A percentile compares a stretch with the other conserved stretches of the same genome.
phyloP scores from a whole-genome alignment of 75 land plant species.

The Isoetes taiwanensis region DNA sequence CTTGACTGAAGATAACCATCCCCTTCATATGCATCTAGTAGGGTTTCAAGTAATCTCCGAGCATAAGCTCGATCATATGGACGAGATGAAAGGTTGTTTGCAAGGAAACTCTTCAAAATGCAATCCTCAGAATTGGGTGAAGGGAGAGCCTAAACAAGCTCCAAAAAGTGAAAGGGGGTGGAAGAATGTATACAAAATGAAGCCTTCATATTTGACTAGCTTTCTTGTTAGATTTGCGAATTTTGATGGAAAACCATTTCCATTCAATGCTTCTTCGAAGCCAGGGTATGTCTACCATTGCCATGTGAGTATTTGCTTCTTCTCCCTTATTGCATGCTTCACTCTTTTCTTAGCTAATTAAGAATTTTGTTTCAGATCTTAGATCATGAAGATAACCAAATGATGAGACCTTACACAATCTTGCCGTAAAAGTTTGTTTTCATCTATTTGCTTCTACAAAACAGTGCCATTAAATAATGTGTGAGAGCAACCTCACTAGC shows the following conservation, averaged over 20 bases:
- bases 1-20: too few relatives aligned
- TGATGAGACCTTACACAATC: slow-evolving; percentile 32
- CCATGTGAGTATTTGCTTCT: slow-evolving; percentile 31
- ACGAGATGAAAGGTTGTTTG: slow-evolving; percentile 35
- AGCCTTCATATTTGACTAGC: slow-evolving; percentile 39
- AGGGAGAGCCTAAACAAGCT: slow-evolving; percentile 15
- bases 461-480: too few relatives aligned
- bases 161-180: slow-evolving; percentile 44
- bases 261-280: slow-evolving; percentile 26
- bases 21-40: slow-evolving; percentile 61
- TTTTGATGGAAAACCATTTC: slow-evolving; percentile 9
- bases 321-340: too few relatives aligned
- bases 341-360: too few relatives aligned
- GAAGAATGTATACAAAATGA: slow-evolving; percentile 75
- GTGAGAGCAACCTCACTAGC: too few relatives aligned
- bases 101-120: slow-evolving; percentile 33
- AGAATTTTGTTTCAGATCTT: too few relatives aligned
- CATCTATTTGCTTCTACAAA: too few relatives aligned
- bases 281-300: slow-evolving; percentile 34
- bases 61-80: slow-evolving; percentile 20
- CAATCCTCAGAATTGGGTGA: slow-evolving; percentile 20
- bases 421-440: too few relatives aligned
- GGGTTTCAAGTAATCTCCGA: slow-evolving; percentile 33
- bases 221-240: slow-evolving; percentile 38
- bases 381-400: slow-evolving; percentile 37